Evolutionary conservation across 768 basidiomycete genomes (phyloP).

Genomic region (Lentinula aciculospora): DNA sequence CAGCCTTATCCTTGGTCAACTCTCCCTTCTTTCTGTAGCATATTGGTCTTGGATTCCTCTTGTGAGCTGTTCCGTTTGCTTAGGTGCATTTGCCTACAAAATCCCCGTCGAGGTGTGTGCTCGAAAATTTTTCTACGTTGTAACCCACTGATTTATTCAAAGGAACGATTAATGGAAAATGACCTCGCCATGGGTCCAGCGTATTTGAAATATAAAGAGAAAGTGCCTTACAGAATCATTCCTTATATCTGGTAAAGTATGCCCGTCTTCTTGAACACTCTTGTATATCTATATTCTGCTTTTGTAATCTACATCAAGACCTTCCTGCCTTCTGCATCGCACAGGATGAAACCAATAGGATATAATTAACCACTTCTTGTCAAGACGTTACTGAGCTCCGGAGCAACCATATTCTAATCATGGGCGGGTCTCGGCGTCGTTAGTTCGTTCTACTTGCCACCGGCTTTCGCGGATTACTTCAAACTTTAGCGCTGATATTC

Average conservation of each 20-base stretch:
- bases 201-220: conserved; percentile 24
- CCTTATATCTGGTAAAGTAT: conserved; percentile 17
- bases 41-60: conserved; percentile 31
- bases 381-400: too few species aligned
- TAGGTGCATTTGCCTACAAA: conserved; percentile 22
- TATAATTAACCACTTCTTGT: too few species aligned
- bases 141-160: background rate
- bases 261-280: background rate
- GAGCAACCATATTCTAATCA: too few species aligned
- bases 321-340: too few species aligned
- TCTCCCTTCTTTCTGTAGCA: conserved; percentile 18
- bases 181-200: conserved; percentile 17
- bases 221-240: conserved; percentile 22
- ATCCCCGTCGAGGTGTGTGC: conserved; percentile 26
- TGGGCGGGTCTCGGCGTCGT: too few species aligned
- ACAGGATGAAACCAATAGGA: too few species aligned
- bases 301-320: too few species aligned
- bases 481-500: too few species aligned
- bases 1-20: conserved; percentile 18
- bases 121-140: background rate
- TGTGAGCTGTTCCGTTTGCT: conserved; percentile 16
- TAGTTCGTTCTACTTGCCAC: too few species aligned
- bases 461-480: too few species aligned
- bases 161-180: conserved; percentile 25
- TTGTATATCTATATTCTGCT: too few species aligned